phyloP scores from a whole-genome alignment of 1,139 yeast genomes.

The Kodamaea plutei region DNA sequence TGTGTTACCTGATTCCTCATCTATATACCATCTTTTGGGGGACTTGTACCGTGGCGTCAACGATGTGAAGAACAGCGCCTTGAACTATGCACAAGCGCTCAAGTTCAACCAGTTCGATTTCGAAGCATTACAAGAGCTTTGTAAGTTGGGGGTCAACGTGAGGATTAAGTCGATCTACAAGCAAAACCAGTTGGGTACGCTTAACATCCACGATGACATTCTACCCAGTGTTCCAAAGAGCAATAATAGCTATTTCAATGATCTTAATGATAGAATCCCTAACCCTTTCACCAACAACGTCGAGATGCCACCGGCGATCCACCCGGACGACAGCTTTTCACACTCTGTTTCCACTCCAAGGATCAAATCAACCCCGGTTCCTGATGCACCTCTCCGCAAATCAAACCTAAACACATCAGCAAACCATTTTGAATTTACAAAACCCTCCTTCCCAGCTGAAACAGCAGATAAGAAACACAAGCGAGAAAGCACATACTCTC shows the following conservation, averaged over 20 bases:
- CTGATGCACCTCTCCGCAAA: constrained; percentile 54
- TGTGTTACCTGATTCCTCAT: constrained; percentile 59
- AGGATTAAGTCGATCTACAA: constrained; percentile 59
- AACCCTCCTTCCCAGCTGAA: constrained; percentile 29
- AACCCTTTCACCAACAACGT: constrained; percentile 12
- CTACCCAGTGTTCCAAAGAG: constrained; percentile 5
- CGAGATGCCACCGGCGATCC: constrained; percentile 13
- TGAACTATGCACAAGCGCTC: constrained; percentile 65
- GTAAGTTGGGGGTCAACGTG: constrained; percentile 67
- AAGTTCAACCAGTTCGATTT: constrained; percentile 75
- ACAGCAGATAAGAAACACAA: constrained; percentile 17
- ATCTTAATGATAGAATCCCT: constrained; percentile 6
- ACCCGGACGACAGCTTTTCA: constrained; percentile 24
- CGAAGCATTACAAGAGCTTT: constrained; percentile 79
- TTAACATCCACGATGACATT: constrained; percentile 10
- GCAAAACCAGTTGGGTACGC: constrained; percentile 11
- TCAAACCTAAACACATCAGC: constrained; percentile 27
- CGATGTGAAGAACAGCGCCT: constrained; percentile 60
- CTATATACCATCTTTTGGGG: constrained; percentile 65
- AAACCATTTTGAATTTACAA: constrained; percentile 30
- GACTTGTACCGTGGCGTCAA: constrained; percentile 52
- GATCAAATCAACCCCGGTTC: constrained; percentile 35
- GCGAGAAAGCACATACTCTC: constrained; percentile 36
- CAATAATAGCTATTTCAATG: neutral
- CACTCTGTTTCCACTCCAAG: constrained; percentile 44